Evolutionary conservation across 345 rosid species (phyloP).

Genomic region (Pugionium dolabratum): DNA sequence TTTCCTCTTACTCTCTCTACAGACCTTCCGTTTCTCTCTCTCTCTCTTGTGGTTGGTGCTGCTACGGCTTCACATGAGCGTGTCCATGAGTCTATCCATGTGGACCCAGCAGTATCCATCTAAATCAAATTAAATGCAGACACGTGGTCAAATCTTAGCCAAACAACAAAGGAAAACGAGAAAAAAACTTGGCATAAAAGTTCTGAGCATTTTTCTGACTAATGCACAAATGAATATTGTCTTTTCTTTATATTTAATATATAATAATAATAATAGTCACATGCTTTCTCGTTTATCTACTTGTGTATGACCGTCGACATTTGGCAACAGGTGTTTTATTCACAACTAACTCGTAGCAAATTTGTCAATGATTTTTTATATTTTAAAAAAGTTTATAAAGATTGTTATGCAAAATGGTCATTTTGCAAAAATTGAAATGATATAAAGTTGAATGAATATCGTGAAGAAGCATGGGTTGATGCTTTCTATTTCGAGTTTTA

Average conservation of each 20-base stretch:
- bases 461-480: no score
- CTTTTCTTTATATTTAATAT: neutral
- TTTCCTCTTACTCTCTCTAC: neutral
- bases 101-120: conserved; percentile 52
- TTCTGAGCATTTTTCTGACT: no score
- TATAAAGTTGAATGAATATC: no score
- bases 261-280: neutral
- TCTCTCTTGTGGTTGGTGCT: conserved; percentile 40
- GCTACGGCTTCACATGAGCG: conserved; percentile 39
- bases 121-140: conserved; percentile 19
- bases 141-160: conserved; percentile 72
- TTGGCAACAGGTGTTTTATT: conserved; percentile 37
- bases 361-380: neutral
- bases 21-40: neutral
- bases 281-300: conserved; percentile 18
- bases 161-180: conserved; percentile 1
- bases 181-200: neutral
- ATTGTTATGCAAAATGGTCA: no score
- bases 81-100: conserved; percentile 54
- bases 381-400: no score
- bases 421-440: no score
- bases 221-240: neutral
- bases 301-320: conserved; percentile 34
- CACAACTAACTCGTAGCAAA: conserved; percentile 20
- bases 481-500: no score